These are phyloP conservation scores for Vigna nakashimae DNA, from an alignment of 306 rosid genomes.

Conservation along the genomic window DNA sequence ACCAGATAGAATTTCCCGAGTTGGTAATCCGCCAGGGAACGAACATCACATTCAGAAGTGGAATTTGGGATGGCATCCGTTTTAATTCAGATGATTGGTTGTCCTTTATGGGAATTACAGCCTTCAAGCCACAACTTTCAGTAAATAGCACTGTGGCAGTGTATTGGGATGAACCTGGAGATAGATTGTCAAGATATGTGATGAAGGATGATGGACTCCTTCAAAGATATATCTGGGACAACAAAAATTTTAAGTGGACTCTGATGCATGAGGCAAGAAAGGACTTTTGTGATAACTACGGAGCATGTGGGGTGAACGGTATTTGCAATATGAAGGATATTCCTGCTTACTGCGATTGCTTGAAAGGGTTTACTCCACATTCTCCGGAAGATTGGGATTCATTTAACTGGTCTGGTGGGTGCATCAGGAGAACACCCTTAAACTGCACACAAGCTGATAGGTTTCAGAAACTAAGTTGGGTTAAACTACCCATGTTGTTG, in stretches of 20 bases:
- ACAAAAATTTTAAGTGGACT: constrained; percentile 19
- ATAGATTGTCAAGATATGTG: constrained; percentile 23
- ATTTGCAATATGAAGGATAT: constrained; percentile 36
- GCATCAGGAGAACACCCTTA: constrained; percentile 36
- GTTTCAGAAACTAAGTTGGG: constrained; percentile 41
- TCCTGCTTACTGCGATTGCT: constrained; percentile 43
- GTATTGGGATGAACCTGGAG: constrained; percentile 45
- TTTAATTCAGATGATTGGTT: constrained; percentile 33
- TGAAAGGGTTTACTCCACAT: constrained; percentile 47
- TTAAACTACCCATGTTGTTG: constrained; percentile 53
- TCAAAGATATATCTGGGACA: constrained; percentile 38
- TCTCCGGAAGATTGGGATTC: constrained; percentile 42
- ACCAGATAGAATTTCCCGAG: constrained; percentile 40
- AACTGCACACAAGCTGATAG: constrained; percentile 44
- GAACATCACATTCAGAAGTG: constrained; percentile 10
- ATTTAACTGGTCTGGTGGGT: constrained; percentile 42
- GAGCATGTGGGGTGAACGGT: constrained; percentile 53
- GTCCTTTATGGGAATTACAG: constrained; percentile 4
- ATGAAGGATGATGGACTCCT: constrained; percentile 33
- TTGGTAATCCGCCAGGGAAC: constrained; percentile 28
- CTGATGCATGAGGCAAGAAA: constrained; percentile 36
- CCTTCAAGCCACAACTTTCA: constrained; percentile 30
- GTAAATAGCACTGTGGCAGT: constrained; percentile 34
- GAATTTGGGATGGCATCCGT: constrained; percentile 36
- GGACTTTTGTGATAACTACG: constrained; percentile 47